These are phyloP conservation scores for Citrullus colocynthis DNA, from an alignment of 306 rosid species.

Conservation along the genomic window DNA sequence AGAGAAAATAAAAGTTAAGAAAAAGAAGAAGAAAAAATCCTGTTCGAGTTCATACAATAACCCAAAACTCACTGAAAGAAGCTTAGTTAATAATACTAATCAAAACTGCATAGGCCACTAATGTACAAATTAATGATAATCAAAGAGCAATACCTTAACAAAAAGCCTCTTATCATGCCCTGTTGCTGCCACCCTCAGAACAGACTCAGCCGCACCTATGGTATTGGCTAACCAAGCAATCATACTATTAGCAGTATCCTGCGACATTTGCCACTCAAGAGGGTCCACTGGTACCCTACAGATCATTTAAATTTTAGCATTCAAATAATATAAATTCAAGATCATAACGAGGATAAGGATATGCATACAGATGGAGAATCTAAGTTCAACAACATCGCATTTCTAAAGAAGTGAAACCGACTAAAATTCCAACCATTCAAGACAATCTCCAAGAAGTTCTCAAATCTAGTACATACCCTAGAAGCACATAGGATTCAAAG, in stretches of 20 bases:
- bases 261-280: conserved; percentile 91
- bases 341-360: neutral
- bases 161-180: conserved; percentile 94
- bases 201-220: conserved; percentile 86
- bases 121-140: neutral
- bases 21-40: no score
- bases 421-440: neutral
- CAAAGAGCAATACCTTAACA: conserved; percentile 32
- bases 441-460: neutral
- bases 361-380: neutral
- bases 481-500: neutral
- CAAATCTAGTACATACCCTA: neutral
- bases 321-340: neutral
- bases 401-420: no score
- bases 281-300: conserved; percentile 90
- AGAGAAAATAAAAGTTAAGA: no score
- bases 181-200: conserved; percentile 88
- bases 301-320: neutral
- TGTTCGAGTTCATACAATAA: neutral
- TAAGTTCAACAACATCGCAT: neutral
- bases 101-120: neutral
- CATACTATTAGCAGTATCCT: conserved; percentile 65
- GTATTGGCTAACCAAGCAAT: conserved; percentile 82
- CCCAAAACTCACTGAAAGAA: neutral
- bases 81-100: neutral